A percentile compares a stretch with the other conserved stretches of the same genome.
These are phyloP conservation scores for Sarcodon aspratus DNA, from an alignment of 768 basidiomycete genomes.

Conservation along the genomic window DNA sequence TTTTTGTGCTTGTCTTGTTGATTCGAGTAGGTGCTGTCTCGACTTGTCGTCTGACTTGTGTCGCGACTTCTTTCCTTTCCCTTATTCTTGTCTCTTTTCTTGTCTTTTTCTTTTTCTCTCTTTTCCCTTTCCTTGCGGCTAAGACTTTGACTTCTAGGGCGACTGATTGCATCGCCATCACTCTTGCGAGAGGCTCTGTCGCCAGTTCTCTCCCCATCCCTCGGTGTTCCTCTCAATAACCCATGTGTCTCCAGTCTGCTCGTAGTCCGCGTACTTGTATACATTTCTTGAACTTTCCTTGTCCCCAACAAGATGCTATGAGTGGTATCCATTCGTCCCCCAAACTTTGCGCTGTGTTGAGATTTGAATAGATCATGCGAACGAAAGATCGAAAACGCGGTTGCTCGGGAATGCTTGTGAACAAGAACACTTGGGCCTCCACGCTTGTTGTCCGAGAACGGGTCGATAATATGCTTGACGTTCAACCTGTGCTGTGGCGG, in stretches of 20 bases:
- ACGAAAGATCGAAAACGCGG: slow-evolving; percentile 72
- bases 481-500: slow-evolving; percentile 60
- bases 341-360: slow-evolving; percentile 4
- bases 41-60: slow-evolving; percentile 11
- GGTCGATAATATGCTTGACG: slow-evolving; percentile 42
- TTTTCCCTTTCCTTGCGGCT: slow-evolving; percentile 9
- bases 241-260: slow-evolving; percentile 58
- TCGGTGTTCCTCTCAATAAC: slow-evolving; percentile 35
- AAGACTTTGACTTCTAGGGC: slow-evolving; percentile 1
- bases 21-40: slow-evolving; percentile 2
- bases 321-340: slow-evolving; percentile 3
- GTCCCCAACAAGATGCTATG: slow-evolving; percentile 53
- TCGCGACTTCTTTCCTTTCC: slow-evolving; percentile 4
- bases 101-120: slow-evolving; percentile 18
- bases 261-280: slow-evolving; percentile 66
- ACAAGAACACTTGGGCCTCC: slow-evolving; percentile 58
- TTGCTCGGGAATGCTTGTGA: slow-evolving; percentile 73
- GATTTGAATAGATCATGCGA: slow-evolving; percentile 30
- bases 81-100: slow-evolving; percentile 15
- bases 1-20: too few relatives aligned
- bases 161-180: slow-evolving; percentile 9
- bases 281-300: slow-evolving; percentile 67
- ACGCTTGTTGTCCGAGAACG: slow-evolving; percentile 28
- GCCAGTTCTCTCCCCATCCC: not conserved
- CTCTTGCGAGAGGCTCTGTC: slow-evolving; percentile 7